A percentile compares a stretch with the other conserved stretches of the same genome.
Evolutionary conservation across 1,284 basidiomycete genomes (phyloP).

Genomic region (Apiotrichum gracile): DNA sequence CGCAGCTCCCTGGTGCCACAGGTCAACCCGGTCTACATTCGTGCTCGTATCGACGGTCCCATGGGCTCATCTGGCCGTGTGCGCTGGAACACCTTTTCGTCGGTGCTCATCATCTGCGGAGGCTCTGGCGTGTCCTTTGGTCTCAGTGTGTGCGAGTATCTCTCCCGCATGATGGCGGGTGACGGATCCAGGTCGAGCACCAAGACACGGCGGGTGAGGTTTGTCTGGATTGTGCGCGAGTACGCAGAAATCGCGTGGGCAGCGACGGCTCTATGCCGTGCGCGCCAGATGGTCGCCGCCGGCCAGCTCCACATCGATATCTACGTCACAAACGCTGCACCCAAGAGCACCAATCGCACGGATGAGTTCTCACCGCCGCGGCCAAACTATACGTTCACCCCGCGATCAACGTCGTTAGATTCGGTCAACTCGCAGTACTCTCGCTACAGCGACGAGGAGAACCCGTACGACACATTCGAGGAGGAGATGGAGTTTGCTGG

Average conservation of each 20-base stretch:
- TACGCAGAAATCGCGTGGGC: conserved; percentile 81
- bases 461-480: conserved; percentile 43
- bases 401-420: conserved; percentile 41
- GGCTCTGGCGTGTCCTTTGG: conserved; percentile 77
- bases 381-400: conserved; percentile 47
- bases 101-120: conserved; percentile 65
- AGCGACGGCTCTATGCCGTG: conserved; percentile 62
- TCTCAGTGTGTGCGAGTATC: conserved; percentile 63
- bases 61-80: conserved; percentile 67
- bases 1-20: conserved; percentile 19
- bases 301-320: conserved; percentile 67
- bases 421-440: conserved; percentile 17
- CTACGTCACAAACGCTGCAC: conserved; percentile 60
- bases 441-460: not conserved
- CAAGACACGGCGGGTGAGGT: conserved; percentile 60
- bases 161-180: conserved; percentile 59
- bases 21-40: conserved; percentile 45
- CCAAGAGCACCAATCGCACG: not conserved
- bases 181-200: conserved; percentile 44
- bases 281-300: conserved; percentile 58
- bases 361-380: conserved; percentile 49
- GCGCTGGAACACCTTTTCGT: conserved; percentile 61
- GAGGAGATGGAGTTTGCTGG: conserved; percentile 12
- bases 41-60: conserved; percentile 67
- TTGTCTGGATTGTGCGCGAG: conserved; percentile 79